A percentile compares a stretch with the other conserved stretches of the same genome.
These are phyloP conservation scores for Nemophila menziesii DNA, from an alignment of 257 asterid genomes.

Conservation along the genomic window DNA sequence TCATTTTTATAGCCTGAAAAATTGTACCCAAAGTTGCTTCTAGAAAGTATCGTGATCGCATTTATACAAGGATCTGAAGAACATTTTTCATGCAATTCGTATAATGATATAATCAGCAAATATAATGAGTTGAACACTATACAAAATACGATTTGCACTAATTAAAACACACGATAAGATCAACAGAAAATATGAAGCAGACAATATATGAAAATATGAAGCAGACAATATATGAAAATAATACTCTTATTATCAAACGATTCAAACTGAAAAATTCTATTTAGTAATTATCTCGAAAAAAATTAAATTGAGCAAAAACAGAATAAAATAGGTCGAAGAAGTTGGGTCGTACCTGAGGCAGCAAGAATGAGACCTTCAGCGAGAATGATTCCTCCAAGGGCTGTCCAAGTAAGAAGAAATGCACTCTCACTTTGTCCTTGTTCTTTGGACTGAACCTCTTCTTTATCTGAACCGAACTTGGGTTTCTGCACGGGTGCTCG, in stretches of 20 bases:
- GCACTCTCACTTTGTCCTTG: constrained; percentile 59
- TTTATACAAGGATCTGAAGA: too few species aligned
- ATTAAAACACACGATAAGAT: background rate
- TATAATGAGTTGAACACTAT: background rate
- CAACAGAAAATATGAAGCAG: background rate
- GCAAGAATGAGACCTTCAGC: constrained; percentile 67
- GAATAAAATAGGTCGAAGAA: background rate
- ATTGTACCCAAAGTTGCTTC: too few species aligned
- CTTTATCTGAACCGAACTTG: constrained; percentile 34
- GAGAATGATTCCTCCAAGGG: constrained; percentile 65
- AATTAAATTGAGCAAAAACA: background rate
- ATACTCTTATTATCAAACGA: too few species aligned
- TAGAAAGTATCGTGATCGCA: too few species aligned
- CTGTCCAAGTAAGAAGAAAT: constrained; percentile 85
- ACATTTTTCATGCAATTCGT: too few species aligned
- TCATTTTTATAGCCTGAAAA: too few species aligned
- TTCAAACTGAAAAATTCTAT: too few species aligned
- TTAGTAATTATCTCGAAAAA: too few species aligned
- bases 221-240: background rate
- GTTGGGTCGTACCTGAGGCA: constrained; percentile 52
- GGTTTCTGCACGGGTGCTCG: constrained; percentile 56
- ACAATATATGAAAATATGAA: background rate
- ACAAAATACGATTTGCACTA: background rate
- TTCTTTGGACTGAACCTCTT: constrained; percentile 38
- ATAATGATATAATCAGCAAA: too few species aligned